phyloP scores from a whole-genome alignment of 1,284 basidiomycete species.

The Amylostereum areolatum region DNA sequence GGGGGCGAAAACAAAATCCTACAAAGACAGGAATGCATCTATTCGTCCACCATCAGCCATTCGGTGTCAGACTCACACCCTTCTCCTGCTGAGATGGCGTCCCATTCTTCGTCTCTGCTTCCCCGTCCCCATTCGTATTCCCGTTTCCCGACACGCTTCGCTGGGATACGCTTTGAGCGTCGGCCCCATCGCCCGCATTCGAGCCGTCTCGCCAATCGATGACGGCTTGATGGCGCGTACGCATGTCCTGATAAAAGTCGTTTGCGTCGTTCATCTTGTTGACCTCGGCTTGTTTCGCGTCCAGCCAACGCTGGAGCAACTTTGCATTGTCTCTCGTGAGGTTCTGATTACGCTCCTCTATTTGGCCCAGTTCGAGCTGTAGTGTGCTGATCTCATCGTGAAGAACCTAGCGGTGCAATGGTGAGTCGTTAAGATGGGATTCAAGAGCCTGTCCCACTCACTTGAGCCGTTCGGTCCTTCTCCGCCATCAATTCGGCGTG shows the following conservation, averaged over 20 bases:
- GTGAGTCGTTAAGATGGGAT: neutral
- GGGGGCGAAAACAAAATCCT: conserved; percentile 5
- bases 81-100: conserved; percentile 60
- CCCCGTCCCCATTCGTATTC: conserved; percentile 40
- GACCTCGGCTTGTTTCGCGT: conserved; percentile 89
- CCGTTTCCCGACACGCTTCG: conserved; percentile 64
- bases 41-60: conserved; percentile 69
- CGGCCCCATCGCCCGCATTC: conserved; percentile 18
- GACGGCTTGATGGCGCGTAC: conserved; percentile 56
- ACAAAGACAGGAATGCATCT: conserved; percentile 20
- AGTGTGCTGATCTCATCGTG: conserved; percentile 92
- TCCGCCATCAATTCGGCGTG: conserved; percentile 81
- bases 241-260: conserved; percentile 78
- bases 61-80: conserved; percentile 76
- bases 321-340: conserved; percentile 91
- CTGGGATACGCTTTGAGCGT: conserved; percentile 18
- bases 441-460: conserved; percentile 25
- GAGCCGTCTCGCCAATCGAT: conserved; percentile 46
- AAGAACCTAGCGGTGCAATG: conserved; percentile 54
- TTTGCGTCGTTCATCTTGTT: conserved; percentile 94
- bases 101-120: conserved; percentile 63
- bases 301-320: conserved; percentile 91
- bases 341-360: conserved; percentile 81
- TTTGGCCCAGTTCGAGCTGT: conserved; percentile 84
- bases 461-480: conserved; percentile 87